Conservation (phyloP, 108 stramenopile genomes). For the Skeletonema grethae region DNA sequence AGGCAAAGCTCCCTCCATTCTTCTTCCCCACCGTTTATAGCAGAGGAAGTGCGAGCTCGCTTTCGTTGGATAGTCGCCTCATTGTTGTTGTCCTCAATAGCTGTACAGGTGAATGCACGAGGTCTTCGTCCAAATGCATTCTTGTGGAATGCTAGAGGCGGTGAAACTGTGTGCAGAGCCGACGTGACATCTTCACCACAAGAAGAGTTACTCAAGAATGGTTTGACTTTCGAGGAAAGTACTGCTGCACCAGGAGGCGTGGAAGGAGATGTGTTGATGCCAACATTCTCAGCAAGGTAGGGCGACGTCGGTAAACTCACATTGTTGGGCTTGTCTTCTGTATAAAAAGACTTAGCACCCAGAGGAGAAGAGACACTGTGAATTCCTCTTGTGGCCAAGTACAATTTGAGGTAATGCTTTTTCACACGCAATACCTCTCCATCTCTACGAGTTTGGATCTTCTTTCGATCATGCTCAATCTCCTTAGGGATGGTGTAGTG, state of each 20-base stretch:
- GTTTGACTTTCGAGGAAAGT: not conserved
- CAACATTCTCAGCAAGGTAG: not conserved
- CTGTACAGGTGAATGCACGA: constrained; percentile 13
- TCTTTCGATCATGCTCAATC: constrained; percentile 1
- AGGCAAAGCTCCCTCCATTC: constrained; percentile 41
- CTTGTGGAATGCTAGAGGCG: not conserved
- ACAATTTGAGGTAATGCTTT: constrained; percentile 56
- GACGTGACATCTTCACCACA: not conserved
- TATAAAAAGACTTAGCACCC: not conserved
- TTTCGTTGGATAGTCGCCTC: not conserved
- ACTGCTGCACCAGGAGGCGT: not conserved
- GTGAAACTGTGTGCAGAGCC: not conserved
- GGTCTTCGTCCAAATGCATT: constrained; percentile 3
- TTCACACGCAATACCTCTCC: constrained; percentile 54
- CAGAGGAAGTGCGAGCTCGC: constrained; percentile 24
- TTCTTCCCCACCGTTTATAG: constrained; percentile 19
- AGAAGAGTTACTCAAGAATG: not conserved
- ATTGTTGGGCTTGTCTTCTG: not conserved
- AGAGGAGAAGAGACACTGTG: constrained; percentile 22
- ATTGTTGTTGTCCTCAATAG: not conserved
- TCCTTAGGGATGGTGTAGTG: constrained; percentile 2
- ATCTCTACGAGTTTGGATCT: constrained; percentile 47
- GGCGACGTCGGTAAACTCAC: not conserved
- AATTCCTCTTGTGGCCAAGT: constrained; percentile 40
- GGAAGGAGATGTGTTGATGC: constrained; percentile 1